Evolutionary conservation across 1,284 basidiomycete species (phyloP).

Genomic region (Apiotrichum siamense): DNA sequence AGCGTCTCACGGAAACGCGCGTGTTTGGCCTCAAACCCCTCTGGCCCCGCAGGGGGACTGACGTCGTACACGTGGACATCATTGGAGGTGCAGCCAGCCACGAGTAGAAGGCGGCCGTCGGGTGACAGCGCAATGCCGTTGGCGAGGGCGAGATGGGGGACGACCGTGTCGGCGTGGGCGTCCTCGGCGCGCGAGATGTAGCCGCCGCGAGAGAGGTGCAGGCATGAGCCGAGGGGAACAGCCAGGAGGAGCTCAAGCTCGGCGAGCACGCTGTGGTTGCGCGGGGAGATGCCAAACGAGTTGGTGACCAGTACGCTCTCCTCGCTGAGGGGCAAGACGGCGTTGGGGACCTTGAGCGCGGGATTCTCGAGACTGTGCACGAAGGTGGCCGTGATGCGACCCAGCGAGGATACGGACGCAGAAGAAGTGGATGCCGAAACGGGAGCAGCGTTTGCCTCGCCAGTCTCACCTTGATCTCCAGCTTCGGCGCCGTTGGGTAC

Average conservation of each 20-base stretch:
- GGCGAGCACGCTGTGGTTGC: not conserved
- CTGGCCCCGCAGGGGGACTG: not conserved
- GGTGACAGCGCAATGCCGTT: not conserved
- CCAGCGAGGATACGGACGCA: no score
- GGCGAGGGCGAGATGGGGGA: not conserved
- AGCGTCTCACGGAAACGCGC: conserved; percentile 5
- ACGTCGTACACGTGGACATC: conserved; percentile 13
- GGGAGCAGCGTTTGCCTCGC: no score
- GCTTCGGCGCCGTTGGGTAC: no score
- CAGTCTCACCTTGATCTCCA: no score
- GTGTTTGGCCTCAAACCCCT: not conserved
- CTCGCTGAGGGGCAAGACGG: conserved; percentile 6
- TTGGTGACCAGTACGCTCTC: conserved; percentile 11
- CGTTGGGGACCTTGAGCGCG: conserved; percentile 1
- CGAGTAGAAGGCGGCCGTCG: conserved; percentile 6
- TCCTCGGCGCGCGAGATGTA: not conserved
- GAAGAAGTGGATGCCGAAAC: no score
- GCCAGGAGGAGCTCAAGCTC: conserved; percentile 1
- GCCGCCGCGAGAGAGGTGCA: not conserved
- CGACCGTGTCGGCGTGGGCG: not conserved
- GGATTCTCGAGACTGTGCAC: not conserved
- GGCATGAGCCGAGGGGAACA: not conserved
- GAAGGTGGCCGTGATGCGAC: not conserved
- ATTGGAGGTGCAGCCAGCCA: not conserved
- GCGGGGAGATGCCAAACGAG: not conserved